These are phyloP conservation scores for Draba incana DNA, from an alignment of 345 rosid species.

Conservation along the genomic window DNA sequence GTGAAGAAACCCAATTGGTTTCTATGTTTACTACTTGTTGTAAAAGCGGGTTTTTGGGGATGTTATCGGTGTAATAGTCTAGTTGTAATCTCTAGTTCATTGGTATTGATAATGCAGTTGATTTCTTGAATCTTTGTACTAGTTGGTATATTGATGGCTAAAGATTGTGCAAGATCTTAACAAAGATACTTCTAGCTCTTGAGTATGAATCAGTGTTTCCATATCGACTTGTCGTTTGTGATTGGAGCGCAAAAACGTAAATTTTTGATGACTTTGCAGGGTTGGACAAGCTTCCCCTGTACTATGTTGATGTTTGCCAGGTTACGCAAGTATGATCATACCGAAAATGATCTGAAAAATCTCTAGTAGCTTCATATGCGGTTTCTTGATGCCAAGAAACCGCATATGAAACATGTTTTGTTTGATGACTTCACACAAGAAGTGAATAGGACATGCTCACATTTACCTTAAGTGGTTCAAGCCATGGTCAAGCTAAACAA, in stretches of 20 bases:
- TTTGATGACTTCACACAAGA: constrained; percentile 7
- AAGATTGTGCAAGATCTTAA: background rate
- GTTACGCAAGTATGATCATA: background rate
- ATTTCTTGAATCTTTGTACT: background rate
- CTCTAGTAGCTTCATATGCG: background rate
- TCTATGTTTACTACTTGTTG: background rate
- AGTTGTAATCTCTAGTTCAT: constrained; percentile 27
- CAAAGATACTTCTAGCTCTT: constrained; percentile 11
- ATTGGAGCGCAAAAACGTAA: no score
- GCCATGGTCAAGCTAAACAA: no score
- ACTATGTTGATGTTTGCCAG: background rate
- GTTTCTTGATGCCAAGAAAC: no score
- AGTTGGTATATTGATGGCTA: constrained; percentile 1
- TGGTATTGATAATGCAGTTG: constrained; percentile 13
- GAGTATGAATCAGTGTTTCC: background rate
- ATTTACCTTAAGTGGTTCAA: no score
- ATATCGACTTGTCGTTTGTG: background rate
- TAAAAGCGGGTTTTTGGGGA: background rate
- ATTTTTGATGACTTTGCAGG: no score
- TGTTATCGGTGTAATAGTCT: constrained; percentile 6
- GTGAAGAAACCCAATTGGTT: constrained; percentile 21
- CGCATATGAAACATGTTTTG: background rate
- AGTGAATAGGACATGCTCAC: no score
- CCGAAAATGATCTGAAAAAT: constrained; percentile 3
- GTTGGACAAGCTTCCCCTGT: no score